Conservation (phyloP, 805 yeast species). For the Diddensiella santjacobensis region DNA sequence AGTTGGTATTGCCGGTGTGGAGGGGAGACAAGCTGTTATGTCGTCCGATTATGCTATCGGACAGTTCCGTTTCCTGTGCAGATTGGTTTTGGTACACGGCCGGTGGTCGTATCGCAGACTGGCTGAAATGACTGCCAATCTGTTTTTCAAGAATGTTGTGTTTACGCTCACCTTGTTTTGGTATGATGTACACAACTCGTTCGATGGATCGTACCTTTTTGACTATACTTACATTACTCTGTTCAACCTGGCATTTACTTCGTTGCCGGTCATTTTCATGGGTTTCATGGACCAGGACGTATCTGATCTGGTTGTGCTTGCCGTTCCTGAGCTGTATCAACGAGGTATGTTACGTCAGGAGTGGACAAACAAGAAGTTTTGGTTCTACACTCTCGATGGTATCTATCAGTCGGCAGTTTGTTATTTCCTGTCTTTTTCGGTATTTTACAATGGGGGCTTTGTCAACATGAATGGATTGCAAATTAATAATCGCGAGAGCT, state of each 20-base stretch:
- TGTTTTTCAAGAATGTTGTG: conserved; percentile 72
- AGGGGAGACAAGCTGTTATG: conserved; percentile 86
- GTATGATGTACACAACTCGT: conserved; percentile 65
- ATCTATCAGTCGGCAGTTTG: conserved; percentile 66
- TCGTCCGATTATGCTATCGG: conserved; percentile 81
- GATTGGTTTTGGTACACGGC: conserved; percentile 74
- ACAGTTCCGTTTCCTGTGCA: conserved; percentile 63
- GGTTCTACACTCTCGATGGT: conserved; percentile 64
- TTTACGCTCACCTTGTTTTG: conserved; percentile 73
- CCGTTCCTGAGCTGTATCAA: conserved; percentile 68
- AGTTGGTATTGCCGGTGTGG: conserved; percentile 83
- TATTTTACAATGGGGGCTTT: conserved; percentile 46
- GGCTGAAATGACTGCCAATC: conserved; percentile 74
- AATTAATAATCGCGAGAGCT: conserved; percentile 59
- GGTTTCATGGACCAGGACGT: conserved; percentile 78
- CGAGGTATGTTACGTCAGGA: conserved; percentile 62
- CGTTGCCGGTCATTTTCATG: conserved; percentile 69
- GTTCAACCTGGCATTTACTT: conserved; percentile 76
- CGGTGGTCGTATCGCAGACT: conserved; percentile 75
- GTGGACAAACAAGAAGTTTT: conserved; percentile 58
- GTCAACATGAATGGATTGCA: conserved; percentile 45
- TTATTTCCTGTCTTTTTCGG: conserved; percentile 62
- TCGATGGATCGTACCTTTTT: conserved; percentile 72
- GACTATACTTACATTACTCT: conserved; percentile 77
- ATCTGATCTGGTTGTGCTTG: conserved; percentile 56